Conservation (phyloP, 1,139 yeast species). For the Yamadazyma aaseri region DNA sequence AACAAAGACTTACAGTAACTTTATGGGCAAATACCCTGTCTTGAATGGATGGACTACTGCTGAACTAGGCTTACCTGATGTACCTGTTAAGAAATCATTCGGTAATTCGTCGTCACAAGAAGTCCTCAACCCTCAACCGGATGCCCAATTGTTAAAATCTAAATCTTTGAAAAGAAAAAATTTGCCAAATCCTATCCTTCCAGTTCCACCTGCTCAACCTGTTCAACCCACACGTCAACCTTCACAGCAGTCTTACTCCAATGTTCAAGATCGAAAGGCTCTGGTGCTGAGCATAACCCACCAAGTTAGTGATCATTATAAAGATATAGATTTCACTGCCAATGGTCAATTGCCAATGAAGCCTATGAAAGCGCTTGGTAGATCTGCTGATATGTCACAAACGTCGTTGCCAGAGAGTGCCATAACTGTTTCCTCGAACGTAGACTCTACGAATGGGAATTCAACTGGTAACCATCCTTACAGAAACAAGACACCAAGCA, state of each 20-base stretch:
- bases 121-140: slow-evolving; percentile 24
- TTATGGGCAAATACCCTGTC: slow-evolving; percentile 64
- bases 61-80: slow-evolving; percentile 36
- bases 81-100: slow-evolving; percentile 21
- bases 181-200: slow-evolving; percentile 26
- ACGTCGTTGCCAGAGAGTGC: slow-evolving; percentile 13
- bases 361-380: slow-evolving; percentile 39
- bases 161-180: slow-evolving; percentile 28
- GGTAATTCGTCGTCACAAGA: slow-evolving; percentile 13
- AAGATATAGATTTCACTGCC: slow-evolving; percentile 42
- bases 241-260: not conserved
- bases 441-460: not conserved
- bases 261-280: slow-evolving; percentile 2
- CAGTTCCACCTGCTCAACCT: slow-evolving; percentile 10
- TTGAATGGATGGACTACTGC: slow-evolving; percentile 40
- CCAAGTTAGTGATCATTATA: slow-evolving; percentile 22
- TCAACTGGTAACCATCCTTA: slow-evolving; percentile 9
- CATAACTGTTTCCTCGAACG: slow-evolving; percentile 5
- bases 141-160: slow-evolving; percentile 25
- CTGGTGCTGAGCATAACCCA: not conserved
- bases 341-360: slow-evolving; percentile 45
- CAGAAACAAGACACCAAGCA: slow-evolving; percentile 5
- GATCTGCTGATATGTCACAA: slow-evolving; percentile 15
- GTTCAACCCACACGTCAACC: not conserved
- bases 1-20: slow-evolving; percentile 62